Evolutionary conservation across 805 yeast genomes (phyloP), one percentile per base, ranked within the genome.

Genomic region (Yueomyces sinensis): DNA sequence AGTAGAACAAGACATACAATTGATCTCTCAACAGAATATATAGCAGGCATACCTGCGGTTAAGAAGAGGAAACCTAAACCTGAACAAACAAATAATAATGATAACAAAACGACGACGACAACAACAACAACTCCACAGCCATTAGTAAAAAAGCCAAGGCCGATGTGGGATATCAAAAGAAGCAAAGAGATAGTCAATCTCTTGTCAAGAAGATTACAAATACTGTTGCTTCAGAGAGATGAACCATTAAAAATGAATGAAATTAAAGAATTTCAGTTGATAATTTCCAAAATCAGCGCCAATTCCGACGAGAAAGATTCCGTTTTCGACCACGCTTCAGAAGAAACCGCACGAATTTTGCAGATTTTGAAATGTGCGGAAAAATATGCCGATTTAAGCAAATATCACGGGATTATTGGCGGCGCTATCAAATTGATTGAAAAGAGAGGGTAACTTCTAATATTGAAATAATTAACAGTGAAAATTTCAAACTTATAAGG

Each of bases 151-250:
- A 36, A 39, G 32, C 44, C 40, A 24, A 41, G 35, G 27, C 38
- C 36, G 14, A 46, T 41, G 27, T 37, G 54, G 19, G 58, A 55
- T 33, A 40, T 39, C 23, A 32, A 47, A n/a, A 43, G 52, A 11
- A 42, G 46, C 22, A 34, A 47, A 4, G 60, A 55, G 32, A 52
- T 53, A n/a, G 44, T 52, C 7, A 29, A 42, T 19, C 34, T 55
- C 7, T 46, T 55, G 20, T 47, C 58, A 13, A 44, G 58, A 19
- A 51, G 54, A 36, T 39, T 55, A 13, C 60, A 55, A 32, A 42
- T 44, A 24, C 50, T 50, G 33, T 32, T 55, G 32, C 45, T 55
- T n/a, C 60, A 55, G 39, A 43, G 60, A 28, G 52, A 47, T 11
- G 31, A 35, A 2, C 48, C 52, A 7, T 58, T 59, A 9, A 35